Conservation (phyloP, 192 early-diverging fungal genomes). For the Gigaspora rosea region DNA sequence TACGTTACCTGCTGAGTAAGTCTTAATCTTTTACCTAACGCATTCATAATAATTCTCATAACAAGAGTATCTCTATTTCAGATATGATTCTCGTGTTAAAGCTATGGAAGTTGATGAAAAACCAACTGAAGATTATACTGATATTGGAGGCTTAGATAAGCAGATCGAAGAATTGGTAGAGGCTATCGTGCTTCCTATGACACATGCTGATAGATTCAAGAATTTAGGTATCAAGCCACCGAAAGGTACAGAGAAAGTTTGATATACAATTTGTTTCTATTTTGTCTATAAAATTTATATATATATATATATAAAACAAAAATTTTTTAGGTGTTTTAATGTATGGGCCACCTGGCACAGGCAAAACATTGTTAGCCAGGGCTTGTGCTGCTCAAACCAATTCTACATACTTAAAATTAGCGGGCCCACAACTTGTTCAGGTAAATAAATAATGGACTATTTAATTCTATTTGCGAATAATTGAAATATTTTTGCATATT, state of each 20-base stretch:
- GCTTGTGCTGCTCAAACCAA: conserved; percentile 98
- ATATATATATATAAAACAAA: not conserved
- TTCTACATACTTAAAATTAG: conserved; percentile 93
- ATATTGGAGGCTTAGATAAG: conserved; percentile 89
- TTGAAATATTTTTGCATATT: too few species aligned
- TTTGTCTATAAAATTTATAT: not conserved
- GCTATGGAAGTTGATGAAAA: conserved; percentile 99
- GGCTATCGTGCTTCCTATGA: conserved; percentile 86
- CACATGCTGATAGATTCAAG: conserved; percentile 83
- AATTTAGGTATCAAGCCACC: conserved; percentile 85
- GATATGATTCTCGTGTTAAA: conserved; percentile 96
- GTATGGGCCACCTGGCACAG: conserved; percentile 86
- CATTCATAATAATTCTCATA: not conserved
- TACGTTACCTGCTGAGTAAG: conserved; percentile 92
- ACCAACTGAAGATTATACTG: conserved; percentile 96
- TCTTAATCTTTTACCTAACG: not conserved
- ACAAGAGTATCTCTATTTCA: conserved; percentile 21
- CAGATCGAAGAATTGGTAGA: conserved; percentile 88
- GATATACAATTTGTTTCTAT: not conserved
- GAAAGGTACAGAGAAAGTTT: conserved; percentile 51
- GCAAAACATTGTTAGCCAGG: conserved; percentile 92
- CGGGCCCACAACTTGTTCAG: conserved; percentile 95
- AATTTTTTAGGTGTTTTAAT: conserved; percentile 57
- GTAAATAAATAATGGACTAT: conserved; percentile 28
- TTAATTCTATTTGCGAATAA: not conserved